phyloP scores from a whole-genome alignment of 768 basidiomycete genomes.

The Chalciporus chontae region DNA sequence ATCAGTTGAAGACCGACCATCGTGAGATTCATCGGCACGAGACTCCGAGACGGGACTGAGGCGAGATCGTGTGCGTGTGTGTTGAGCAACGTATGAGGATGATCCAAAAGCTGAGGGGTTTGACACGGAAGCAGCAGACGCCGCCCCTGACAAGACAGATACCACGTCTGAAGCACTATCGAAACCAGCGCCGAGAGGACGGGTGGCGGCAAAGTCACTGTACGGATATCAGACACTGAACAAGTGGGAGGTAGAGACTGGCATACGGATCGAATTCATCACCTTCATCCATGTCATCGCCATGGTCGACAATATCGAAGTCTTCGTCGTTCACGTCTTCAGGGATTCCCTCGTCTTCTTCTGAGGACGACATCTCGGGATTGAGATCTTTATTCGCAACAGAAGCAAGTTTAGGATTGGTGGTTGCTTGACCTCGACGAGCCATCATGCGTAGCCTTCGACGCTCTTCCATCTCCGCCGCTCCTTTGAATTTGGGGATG shows the following conservation, averaged over 20 bases:
- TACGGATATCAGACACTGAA: background rate
- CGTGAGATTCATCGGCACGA: conserved; percentile 30
- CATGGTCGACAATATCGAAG: conserved; percentile 48
- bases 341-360: conserved; percentile 44
- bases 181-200: conserved; percentile 45
- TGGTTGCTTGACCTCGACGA: conserved; percentile 40
- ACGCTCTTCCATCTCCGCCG: conserved; percentile 83
- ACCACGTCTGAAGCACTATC: conserved; percentile 62
- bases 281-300: conserved; percentile 54
- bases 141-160: conserved; percentile 54
- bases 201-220: conserved; percentile 69
- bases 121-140: conserved; percentile 48
- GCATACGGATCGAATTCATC: conserved; percentile 83
- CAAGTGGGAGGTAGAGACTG: conserved; percentile 2
- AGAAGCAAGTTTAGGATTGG: conserved; percentile 22
- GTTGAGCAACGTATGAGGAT: conserved; percentile 39
- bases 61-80: conserved; percentile 40
- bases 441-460: conserved; percentile 64
- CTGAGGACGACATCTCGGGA: conserved; percentile 47
- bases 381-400: conserved; percentile 40
- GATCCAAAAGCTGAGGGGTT: conserved; percentile 53
- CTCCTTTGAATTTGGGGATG: conserved; percentile 75
- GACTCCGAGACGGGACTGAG: conserved; percentile 66
- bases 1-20: conserved; percentile 20
- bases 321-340: conserved; percentile 48